These are phyloP conservation scores for Tephrocybe sp. DNA, from an alignment of 768 basidiomycete genomes.

Conservation along the genomic window DNA sequence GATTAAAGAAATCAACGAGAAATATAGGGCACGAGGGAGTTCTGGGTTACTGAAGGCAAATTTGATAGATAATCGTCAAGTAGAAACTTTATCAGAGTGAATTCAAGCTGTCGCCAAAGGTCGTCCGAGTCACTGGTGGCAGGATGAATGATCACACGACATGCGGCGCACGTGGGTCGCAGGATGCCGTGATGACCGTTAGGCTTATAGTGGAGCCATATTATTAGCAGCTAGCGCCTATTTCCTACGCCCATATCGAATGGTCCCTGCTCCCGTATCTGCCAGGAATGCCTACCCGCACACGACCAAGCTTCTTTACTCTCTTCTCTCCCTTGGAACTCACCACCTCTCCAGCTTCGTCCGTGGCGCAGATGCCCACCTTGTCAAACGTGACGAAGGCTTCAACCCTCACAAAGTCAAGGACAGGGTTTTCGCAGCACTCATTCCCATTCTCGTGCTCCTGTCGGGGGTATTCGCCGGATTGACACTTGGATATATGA, in stretches of 20 bases:
- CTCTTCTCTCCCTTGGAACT: constrained; percentile 39
- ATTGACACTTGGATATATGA: constrained; percentile 90
- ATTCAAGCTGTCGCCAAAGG: too few species aligned
- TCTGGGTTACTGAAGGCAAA: too few species aligned
- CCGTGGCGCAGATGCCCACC: constrained; percentile 19
- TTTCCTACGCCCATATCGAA: constrained; percentile 27
- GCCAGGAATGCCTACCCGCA: constrained; percentile 28
- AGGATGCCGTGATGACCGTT: not conserved
- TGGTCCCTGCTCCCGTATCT: constrained; percentile 41
- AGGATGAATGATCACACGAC: not conserved
- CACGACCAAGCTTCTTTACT: constrained; percentile 44
- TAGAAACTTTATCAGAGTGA: too few species aligned
- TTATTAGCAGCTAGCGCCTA: not conserved
- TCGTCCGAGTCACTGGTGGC: too few species aligned
- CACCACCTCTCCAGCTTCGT: constrained; percentile 44
- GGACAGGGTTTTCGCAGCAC: constrained; percentile 40
- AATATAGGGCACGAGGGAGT: too few species aligned
- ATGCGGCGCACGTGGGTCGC: not conserved
- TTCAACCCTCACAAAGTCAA: constrained; percentile 25
- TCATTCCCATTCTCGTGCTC: constrained; percentile 83
- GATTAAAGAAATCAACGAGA: too few species aligned
- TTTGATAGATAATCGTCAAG: too few species aligned
- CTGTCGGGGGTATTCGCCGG: constrained; percentile 88
- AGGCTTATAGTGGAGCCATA: not conserved
- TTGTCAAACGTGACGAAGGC: constrained; percentile 25